Evolutionary conservation across 441 rosid species (phyloP).

Genomic region (Sinapis alba): DNA sequence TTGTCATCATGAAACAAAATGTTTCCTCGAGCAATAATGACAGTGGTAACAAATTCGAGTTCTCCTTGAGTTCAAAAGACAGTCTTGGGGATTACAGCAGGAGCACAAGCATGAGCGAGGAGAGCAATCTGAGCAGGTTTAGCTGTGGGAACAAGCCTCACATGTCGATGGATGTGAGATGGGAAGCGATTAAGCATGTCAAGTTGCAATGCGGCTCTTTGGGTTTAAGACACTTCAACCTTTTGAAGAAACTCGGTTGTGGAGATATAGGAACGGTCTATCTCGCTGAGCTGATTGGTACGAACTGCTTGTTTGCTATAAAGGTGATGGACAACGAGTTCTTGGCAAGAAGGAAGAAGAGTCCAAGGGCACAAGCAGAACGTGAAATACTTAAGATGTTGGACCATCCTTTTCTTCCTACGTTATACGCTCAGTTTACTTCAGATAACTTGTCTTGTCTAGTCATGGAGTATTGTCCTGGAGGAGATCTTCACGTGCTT

Average conservation of each 20-base stretch:
- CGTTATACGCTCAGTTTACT: not conserved
- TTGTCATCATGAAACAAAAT: not conserved
- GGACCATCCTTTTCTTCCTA: not conserved
- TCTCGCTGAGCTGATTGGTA: not conserved
- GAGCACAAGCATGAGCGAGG: conserved; percentile 1
- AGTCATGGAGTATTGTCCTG: not conserved
- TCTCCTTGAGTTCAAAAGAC: not conserved
- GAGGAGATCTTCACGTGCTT: not conserved
- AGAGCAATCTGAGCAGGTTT: not conserved
- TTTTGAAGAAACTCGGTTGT: not conserved
- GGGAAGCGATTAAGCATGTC: not conserved
- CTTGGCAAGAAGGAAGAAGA: conserved; percentile 1
- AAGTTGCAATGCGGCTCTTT: not conserved
- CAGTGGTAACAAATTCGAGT: not conserved
- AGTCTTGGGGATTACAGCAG: not conserved
- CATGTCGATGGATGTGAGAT: not conserved
- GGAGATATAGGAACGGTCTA: not conserved
- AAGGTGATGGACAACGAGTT: not conserved
- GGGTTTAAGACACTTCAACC: not conserved
- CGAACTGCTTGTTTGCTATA: not conserved
- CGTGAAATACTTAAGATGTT: not conserved
- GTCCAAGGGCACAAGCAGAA: not conserved
- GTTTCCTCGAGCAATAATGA: not conserved
- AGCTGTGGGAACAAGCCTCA: not conserved
- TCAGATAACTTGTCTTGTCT: not conserved